These are phyloP conservation scores for Rosellinia necatrix DNA, from an alignment of 2,329 filamentous ascomycete species.

Conservation along the genomic window DNA sequence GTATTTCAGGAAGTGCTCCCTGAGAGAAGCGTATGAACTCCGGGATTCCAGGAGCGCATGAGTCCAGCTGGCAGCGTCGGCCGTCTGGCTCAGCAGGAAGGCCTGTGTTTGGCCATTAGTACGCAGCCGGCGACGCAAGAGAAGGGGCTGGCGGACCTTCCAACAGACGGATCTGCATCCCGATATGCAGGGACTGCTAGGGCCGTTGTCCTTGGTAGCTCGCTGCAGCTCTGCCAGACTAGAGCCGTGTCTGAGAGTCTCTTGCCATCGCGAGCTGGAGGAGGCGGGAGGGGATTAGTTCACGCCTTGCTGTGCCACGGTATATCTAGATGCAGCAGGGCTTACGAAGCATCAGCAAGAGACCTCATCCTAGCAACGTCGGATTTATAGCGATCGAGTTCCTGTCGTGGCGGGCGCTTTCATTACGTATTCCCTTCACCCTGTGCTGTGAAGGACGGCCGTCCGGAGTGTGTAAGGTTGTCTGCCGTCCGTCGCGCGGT, in stretches of 20 bases:
- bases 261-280: constrained; percentile 68
- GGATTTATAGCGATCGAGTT: background rate
- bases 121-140: background rate
- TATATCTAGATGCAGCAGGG: background rate
- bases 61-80: constrained; percentile 70
- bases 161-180: constrained; percentile 88
- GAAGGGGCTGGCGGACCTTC: constrained; percentile 64
- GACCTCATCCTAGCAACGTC: constrained; percentile 38
- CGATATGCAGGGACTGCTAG: constrained; percentile 66
- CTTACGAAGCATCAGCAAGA: constrained; percentile 40
- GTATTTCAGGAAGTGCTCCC: constrained; percentile 76
- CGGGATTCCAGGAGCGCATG: constrained; percentile 70
- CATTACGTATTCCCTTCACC: constrained; percentile 5
- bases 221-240: constrained; percentile 65
- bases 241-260: constrained; percentile 61
- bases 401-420: constrained; percentile 4
- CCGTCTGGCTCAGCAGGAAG: constrained; percentile 77
- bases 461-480: too few relatives aligned
- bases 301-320: background rate
- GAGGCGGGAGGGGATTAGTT: constrained; percentile 9
- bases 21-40: constrained; percentile 72
- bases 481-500: too few relatives aligned
- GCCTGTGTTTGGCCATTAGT: constrained; percentile 54
- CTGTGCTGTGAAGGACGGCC: background rate
- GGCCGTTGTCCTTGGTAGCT: constrained; percentile 65